These are phyloP conservation scores for Bremia lactucae DNA, from an alignment of 352 stramenopile species.

Conservation along the genomic window DNA sequence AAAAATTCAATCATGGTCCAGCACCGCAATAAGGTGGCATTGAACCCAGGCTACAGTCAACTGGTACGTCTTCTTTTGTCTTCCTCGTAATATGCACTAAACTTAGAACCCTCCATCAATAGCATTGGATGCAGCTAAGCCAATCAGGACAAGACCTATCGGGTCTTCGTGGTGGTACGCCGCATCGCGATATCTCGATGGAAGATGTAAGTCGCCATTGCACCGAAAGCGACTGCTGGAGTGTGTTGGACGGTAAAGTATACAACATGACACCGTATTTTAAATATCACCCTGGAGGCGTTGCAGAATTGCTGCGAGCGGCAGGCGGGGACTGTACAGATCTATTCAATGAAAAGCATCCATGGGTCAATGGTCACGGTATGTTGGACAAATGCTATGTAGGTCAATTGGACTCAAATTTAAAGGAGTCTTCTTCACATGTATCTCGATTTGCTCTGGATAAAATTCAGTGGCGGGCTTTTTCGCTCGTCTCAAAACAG, in stretches of 20 bases:
- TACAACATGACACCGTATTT: conserved; percentile 97
- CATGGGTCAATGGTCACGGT: conserved; percentile 88
- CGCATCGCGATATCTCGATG: conserved; percentile 53
- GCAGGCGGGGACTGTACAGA: conserved; percentile 91
- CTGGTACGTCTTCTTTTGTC: conserved; percentile 30
- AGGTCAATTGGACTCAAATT: conserved; percentile 49
- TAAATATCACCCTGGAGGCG: conserved; percentile 94
- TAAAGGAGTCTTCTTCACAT: conserved; percentile 8
- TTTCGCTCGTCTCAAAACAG: conserved; percentile 49
- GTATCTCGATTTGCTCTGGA: conserved; percentile 44
- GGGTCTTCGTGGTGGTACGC: conserved; percentile 47
- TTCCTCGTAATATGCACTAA: neutral
- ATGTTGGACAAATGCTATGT: conserved; percentile 87
- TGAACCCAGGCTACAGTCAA: conserved; percentile 87
- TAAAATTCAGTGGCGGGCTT: conserved; percentile 51
- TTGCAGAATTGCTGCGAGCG: conserved; percentile 84
- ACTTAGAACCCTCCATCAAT: neutral
- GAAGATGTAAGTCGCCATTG: conserved; percentile 85
- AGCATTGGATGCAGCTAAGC: conserved; percentile 90
- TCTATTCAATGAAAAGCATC: conserved; percentile 95
- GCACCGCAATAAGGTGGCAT: conserved; percentile 64
- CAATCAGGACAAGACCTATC: conserved; percentile 79
- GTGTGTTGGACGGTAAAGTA: conserved; percentile 85
- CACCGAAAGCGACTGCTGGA: conserved; percentile 89
- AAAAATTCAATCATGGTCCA: conserved; percentile 55